Conservation (phyloP, 495 filamentous ascomycete genomes). For the Tuber aestivum region DNA sequence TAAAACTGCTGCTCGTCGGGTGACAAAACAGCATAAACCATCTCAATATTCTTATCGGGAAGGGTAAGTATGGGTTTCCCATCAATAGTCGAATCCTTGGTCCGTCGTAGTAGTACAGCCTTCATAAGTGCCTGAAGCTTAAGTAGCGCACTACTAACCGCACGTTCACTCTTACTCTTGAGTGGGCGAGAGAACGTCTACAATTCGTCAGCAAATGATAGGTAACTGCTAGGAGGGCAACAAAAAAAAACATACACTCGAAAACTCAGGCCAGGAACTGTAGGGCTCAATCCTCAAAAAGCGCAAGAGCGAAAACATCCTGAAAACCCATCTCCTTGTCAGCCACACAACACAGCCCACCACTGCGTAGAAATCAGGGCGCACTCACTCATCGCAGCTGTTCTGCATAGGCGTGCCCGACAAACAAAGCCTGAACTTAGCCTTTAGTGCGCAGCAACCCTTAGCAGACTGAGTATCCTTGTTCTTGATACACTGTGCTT, state of each 20-base stretch:
- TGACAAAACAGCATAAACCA: slow-evolving; percentile 64
- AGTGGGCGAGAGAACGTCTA: slow-evolving; percentile 51
- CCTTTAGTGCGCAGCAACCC: slow-evolving; percentile 57
- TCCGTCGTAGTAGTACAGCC: slow-evolving; percentile 77
- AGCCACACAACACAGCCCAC: neutral
- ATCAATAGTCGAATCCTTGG: slow-evolving; percentile 76
- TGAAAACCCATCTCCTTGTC: slow-evolving; percentile 8
- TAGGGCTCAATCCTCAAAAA: slow-evolving; percentile 85
- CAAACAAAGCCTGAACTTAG: slow-evolving; percentile 72
- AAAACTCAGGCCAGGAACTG: slow-evolving; percentile 58
- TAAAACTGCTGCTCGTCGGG: slow-evolving; percentile 71
- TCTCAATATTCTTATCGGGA: slow-evolving; percentile 61
- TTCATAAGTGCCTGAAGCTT: slow-evolving; percentile 76
- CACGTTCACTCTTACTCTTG: slow-evolving; percentile 44
- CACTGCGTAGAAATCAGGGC: neutral
- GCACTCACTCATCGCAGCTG: slow-evolving; percentile 57
- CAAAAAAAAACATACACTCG: slow-evolving; percentile 46
- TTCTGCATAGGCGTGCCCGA: slow-evolving; percentile 97
- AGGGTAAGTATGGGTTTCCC: slow-evolving; percentile 75
- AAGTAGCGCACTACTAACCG: slow-evolving; percentile 53
- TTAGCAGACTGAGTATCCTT: slow-evolving; percentile 59
- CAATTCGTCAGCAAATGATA: slow-evolving; percentile 8
- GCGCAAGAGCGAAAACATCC: slow-evolving; percentile 68
- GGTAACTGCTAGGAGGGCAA: neutral
- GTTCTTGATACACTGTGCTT: slow-evolving; percentile 94